phyloP scores from a whole-genome alignment of 192 early-diverging fungal species.

The Coemansia sp. region DNA sequence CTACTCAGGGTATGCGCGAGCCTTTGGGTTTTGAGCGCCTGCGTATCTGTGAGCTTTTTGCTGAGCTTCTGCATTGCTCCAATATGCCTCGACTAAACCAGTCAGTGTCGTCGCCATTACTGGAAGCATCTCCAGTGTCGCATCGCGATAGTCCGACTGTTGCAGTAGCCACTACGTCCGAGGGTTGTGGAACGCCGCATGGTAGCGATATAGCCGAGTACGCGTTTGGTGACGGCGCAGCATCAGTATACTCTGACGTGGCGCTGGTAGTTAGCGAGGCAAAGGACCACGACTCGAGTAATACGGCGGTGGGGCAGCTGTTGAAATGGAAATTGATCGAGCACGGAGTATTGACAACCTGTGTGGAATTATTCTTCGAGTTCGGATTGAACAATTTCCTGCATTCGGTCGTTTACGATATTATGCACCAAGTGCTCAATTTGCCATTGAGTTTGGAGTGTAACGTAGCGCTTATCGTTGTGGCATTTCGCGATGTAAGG shows the following conservation, averaged over 20 bases:
- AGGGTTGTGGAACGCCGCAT: too few species aligned
- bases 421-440: conserved; percentile 97
- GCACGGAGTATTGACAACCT: conserved; percentile 64
- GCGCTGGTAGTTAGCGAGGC: conserved; percentile 10
- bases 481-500: conserved; percentile 82
- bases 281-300: conserved; percentile 15
- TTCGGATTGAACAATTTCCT: conserved; percentile 99
- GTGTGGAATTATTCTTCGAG: conserved; percentile 85
- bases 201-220: not conserved
- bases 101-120: not conserved
- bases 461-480: conserved; percentile 61
- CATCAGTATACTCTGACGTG: not conserved
- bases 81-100: conserved; percentile 79
- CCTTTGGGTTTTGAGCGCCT: conserved; percentile 94
- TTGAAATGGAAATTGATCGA: conserved; percentile 70
- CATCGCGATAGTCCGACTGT: conserved; percentile 30
- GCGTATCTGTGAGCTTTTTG: conserved; percentile 96
- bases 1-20: conserved; percentile 75
- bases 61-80: conserved; percentile 92
- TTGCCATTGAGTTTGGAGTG: conserved; percentile 72
- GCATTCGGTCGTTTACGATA: conserved; percentile 98
- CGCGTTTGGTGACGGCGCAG: not conserved
- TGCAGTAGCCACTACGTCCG: not conserved
- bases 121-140: not conserved
- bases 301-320: conserved; percentile 68